A percentile compares a stretch with the other conserved stretches of the same genome.
phyloP scores from a whole-genome alignment of 495 filamentous ascomycete genomes.

The Tricharina praecox region DNA sequence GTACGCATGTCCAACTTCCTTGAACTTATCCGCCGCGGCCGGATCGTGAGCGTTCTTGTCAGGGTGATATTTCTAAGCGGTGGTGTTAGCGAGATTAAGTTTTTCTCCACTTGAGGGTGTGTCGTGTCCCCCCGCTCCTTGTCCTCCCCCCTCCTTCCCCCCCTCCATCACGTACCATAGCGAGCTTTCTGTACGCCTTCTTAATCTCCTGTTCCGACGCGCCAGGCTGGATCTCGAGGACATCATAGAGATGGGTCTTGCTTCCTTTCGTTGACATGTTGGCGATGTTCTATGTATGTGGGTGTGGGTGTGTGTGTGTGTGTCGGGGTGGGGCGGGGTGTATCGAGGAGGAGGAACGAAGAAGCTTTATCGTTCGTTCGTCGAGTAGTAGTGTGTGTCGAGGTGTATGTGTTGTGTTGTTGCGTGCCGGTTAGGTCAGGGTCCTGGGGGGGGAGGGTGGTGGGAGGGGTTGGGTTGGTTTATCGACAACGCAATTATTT shows the following conservation, averaged over 20 bases:
- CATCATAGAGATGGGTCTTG: constrained; percentile 41
- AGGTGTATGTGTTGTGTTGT: too few species aligned
- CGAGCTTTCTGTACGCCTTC: constrained; percentile 61
- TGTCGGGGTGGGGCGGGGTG: too few species aligned
- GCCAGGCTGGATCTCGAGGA: constrained; percentile 46
- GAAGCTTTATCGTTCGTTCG: background rate
- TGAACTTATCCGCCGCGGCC: constrained; percentile 90
- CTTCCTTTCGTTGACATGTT: constrained; percentile 26
- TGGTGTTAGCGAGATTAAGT: too few species aligned
- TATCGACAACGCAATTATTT: too few species aligned
- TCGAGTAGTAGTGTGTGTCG: background rate
- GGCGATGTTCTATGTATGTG: constrained; percentile 1
- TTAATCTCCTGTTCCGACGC: constrained; percentile 66
- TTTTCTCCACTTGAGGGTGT: too few species aligned
- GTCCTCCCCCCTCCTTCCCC: too few species aligned
- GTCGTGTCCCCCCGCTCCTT: too few species aligned
- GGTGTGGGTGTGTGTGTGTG: background rate
- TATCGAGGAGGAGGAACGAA: background rate
- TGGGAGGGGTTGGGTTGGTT: too few species aligned
- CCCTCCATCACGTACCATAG: constrained; percentile 40
- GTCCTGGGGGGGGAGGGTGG: too few species aligned
- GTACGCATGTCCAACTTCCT: constrained; percentile 73
- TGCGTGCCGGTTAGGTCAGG: too few species aligned
- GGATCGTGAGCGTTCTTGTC: constrained; percentile 95
- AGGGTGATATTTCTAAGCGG: constrained; percentile 31